Conservation (phyloP, 2,329 filamentous ascomycete species). For the Xylariomycetidae sp. region DNA sequence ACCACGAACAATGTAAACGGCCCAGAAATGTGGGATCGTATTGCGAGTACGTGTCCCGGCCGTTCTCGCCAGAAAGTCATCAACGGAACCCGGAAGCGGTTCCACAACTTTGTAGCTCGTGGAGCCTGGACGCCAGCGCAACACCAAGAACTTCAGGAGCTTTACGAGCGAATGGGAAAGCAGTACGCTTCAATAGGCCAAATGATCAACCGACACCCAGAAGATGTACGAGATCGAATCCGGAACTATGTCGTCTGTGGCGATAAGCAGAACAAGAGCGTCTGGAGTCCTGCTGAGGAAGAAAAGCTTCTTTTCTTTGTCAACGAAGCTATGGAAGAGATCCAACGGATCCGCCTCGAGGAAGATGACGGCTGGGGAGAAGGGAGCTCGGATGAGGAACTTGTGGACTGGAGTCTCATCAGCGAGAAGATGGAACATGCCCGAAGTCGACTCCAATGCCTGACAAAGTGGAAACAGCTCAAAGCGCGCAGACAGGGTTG, state of each 20-base stretch:
- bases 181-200: slow-evolving; percentile 58
- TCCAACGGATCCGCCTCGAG: slow-evolving; percentile 33
- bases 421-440: slow-evolving; percentile 55
- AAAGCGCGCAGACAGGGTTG: slow-evolving; percentile 15
- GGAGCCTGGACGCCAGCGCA: slow-evolving; percentile 54
- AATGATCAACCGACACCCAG: slow-evolving; percentile 56
- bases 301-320: slow-evolving; percentile 45
- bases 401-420: slow-evolving; percentile 61
- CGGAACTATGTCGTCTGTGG: slow-evolving; percentile 60
- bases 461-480: slow-evolving; percentile 58
- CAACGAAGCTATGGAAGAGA: slow-evolving; percentile 41
- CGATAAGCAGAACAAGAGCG: slow-evolving; percentile 42
- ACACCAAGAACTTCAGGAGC: slow-evolving; percentile 44
- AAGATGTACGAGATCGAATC: slow-evolving; percentile 65
- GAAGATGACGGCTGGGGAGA: slow-evolving; percentile 24
- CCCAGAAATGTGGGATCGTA: slow-evolving; percentile 42
- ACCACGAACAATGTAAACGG: slow-evolving; percentile 19
- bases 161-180: slow-evolving; percentile 41
- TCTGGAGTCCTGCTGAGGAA: slow-evolving; percentile 59
- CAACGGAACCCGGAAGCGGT: slow-evolving; percentile 53
- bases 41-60: slow-evolving; percentile 43
- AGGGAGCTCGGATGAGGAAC: slow-evolving; percentile 38
- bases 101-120: slow-evolving; percentile 58
- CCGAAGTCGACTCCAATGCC: slow-evolving; percentile 62
- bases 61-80: slow-evolving; percentile 49